These are phyloP conservation scores for Hemisphaericaspora xylofermentans DNA, from an alignment of 1,139 yeast genomes.

Conservation along the genomic window DNA sequence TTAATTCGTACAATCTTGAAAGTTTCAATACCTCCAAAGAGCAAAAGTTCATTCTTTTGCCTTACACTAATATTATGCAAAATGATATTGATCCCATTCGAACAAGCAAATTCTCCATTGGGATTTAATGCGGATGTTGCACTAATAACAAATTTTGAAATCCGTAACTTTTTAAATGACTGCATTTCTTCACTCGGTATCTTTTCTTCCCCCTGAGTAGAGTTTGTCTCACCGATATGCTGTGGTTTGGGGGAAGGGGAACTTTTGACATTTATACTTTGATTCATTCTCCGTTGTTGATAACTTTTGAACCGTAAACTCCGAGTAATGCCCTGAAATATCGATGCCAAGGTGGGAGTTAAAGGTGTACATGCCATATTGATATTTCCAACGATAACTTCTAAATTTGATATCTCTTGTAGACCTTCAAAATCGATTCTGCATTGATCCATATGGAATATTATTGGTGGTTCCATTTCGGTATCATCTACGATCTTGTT, in stretches of 20 bases:
- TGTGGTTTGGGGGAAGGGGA: conserved; percentile 23
- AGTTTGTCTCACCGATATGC: conserved; percentile 22
- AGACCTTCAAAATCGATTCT: conserved; percentile 53
- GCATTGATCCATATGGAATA: conserved; percentile 36
- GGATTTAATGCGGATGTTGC: conserved; percentile 44
- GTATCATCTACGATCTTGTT: conserved; percentile 8
- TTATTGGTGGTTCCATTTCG: conserved; percentile 15
- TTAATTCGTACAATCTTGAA: conserved; percentile 23
- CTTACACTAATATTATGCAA: conserved; percentile 36
- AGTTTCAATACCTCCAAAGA: conserved; percentile 49
- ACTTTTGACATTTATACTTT: conserved; percentile 6
- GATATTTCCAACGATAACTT: conserved; percentile 45
- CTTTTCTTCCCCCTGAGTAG: conserved; percentile 15
- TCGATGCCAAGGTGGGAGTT: conserved; percentile 32
- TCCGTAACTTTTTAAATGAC: conserved; percentile 33
- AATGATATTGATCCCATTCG: conserved; percentile 26
- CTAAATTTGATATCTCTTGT: conserved; percentile 46
- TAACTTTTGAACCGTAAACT: conserved; percentile 32
- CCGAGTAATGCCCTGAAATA: conserved; percentile 33
- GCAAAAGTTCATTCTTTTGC: conserved; percentile 39
- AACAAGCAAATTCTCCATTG: conserved; percentile 39
- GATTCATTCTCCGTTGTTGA: conserved; percentile 24
- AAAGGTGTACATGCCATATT: conserved; percentile 43
- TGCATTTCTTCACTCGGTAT: conserved; percentile 15
- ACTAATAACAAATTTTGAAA: conserved; percentile 37